phyloP scores from a whole-genome alignment of 306 rosid species.

The Cicer cuneatum region DNA sequence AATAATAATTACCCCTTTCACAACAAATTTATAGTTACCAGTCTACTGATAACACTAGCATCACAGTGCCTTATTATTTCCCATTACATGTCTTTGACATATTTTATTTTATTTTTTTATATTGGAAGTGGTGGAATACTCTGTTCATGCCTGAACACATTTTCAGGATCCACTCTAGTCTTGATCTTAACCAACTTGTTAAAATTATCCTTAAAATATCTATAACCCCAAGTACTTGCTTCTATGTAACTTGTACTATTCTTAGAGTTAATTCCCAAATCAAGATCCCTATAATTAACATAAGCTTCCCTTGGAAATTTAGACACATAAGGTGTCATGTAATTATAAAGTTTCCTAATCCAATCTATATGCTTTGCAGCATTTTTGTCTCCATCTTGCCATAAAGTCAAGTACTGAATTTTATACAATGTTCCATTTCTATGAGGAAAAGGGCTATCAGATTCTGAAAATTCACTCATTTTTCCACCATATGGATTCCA shows the following conservation, averaged over 20 bases:
- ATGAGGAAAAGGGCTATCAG: conserved; percentile 65
- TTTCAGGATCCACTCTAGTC: conserved; percentile 55
- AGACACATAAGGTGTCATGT: conserved; percentile 56
- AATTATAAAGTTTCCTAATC: conserved; percentile 55
- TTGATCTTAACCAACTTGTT: conserved; percentile 54
- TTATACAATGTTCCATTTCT: conserved; percentile 64
- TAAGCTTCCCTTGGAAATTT: conserved; percentile 53
- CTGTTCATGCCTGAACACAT: conserved; percentile 61
- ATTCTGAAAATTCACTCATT: conserved; percentile 60
- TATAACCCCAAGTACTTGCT: conserved; percentile 54
- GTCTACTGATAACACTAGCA: conserved; percentile 19
- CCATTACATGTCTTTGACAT: neutral
- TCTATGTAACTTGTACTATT: conserved; percentile 47
- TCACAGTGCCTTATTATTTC: conserved; percentile 32
- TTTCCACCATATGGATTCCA: conserved; percentile 67
- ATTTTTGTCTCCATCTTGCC: conserved; percentile 45
- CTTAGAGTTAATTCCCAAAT: conserved; percentile 52
- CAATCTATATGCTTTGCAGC: conserved; percentile 49
- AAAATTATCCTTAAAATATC: conserved; percentile 53
- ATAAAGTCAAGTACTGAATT: conserved; percentile 48
- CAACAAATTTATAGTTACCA: conserved; percentile 34
- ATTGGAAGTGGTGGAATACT: conserved; percentile 54
- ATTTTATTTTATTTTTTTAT: neutral
- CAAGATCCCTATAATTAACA: conserved; percentile 60
- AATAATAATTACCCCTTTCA: conserved; percentile 26